Evolutionary conservation across 805 yeast genomes (phyloP).

Genomic region (Hyphopichia homilentoma): DNA sequence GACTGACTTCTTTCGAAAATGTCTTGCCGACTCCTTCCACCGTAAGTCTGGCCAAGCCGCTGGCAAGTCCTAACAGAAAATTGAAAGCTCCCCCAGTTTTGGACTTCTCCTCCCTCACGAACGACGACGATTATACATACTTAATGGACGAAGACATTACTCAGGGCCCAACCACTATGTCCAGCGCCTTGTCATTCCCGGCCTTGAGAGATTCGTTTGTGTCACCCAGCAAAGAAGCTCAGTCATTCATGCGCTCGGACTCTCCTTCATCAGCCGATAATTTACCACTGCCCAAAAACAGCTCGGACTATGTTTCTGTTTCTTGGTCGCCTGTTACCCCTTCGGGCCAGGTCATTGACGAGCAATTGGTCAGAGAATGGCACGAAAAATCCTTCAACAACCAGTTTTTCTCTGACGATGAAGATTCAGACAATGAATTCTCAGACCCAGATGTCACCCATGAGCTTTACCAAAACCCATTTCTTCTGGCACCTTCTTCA

Average conservation of each 20-base stretch:
- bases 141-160: constrained; percentile 4
- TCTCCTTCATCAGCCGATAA: too few relatives aligned
- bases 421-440: constrained; percentile 7
- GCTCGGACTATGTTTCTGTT: not conserved
- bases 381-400: constrained; percentile 29
- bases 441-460: constrained; percentile 4
- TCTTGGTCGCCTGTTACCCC: constrained; percentile 23
- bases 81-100: constrained; percentile 7
- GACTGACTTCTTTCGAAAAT: constrained; percentile 15
- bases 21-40: constrained; percentile 37
- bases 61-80: constrained; percentile 4
- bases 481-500: constrained; percentile 8
- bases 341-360: constrained; percentile 27
- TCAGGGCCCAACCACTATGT: constrained; percentile 2
- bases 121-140: constrained; percentile 3
- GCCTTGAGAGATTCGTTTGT: not conserved
- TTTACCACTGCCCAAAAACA: constrained; percentile 2
- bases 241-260: not conserved
- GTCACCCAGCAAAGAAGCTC: not conserved
- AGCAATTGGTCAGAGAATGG: constrained; percentile 32
- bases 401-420: constrained; percentile 31
- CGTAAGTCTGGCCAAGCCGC: constrained; percentile 33
- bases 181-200: constrained; percentile 4
- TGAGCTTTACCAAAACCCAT: constrained; percentile 18
- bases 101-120: constrained; percentile 5